phyloP scores from a whole-genome alignment of 768 basidiomycete genomes.

The Kwoniella bestiolae region DNA sequence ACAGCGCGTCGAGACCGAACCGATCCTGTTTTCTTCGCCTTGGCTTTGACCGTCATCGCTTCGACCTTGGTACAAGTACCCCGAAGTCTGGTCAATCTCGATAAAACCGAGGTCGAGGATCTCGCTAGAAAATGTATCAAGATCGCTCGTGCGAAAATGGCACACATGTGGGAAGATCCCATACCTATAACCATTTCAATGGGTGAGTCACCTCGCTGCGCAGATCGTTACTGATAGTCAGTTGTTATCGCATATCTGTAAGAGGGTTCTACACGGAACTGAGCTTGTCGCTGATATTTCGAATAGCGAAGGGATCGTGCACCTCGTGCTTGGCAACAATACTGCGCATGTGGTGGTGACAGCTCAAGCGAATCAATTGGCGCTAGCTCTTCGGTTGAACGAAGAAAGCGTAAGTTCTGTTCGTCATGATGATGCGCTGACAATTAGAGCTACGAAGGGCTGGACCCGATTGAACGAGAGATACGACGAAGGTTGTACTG shows the following conservation, averaged over 20 bases:
- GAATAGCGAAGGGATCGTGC: slow-evolving; percentile 44
- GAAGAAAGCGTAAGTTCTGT: slow-evolving; percentile 40
- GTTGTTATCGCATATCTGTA: slow-evolving; percentile 44
- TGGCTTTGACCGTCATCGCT: slow-evolving; percentile 66
- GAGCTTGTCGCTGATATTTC: not conserved
- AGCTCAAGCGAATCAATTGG: slow-evolving; percentile 42
- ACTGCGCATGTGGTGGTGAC: slow-evolving; percentile 46
- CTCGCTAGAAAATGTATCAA: slow-evolving; percentile 81
- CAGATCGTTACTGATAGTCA: slow-evolving; percentile 1
- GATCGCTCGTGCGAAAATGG: slow-evolving; percentile 49
- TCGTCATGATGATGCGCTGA: slow-evolving; percentile 5
- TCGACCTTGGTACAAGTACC: slow-evolving; percentile 90
- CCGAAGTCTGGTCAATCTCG: slow-evolving; percentile 76
- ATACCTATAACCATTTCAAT: slow-evolving; percentile 31
- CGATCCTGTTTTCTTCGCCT: slow-evolving; percentile 48
- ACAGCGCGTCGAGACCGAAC: slow-evolving; percentile 73
- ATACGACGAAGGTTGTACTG: slow-evolving; percentile 71
- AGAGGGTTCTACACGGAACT: not conserved
- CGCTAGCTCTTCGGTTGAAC: slow-evolving; percentile 44
- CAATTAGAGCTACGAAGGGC: slow-evolving; percentile 64
- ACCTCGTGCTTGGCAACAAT: slow-evolving; percentile 49
- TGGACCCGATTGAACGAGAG: slow-evolving; percentile 84
- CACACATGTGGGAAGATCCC: slow-evolving; percentile 40
- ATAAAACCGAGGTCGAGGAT: slow-evolving; percentile 77
- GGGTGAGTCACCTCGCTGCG: slow-evolving; percentile 21